These are phyloP conservation scores for Plectranthus barbatus DNA, from an alignment of 257 asterid genomes.

Conservation along the genomic window DNA sequence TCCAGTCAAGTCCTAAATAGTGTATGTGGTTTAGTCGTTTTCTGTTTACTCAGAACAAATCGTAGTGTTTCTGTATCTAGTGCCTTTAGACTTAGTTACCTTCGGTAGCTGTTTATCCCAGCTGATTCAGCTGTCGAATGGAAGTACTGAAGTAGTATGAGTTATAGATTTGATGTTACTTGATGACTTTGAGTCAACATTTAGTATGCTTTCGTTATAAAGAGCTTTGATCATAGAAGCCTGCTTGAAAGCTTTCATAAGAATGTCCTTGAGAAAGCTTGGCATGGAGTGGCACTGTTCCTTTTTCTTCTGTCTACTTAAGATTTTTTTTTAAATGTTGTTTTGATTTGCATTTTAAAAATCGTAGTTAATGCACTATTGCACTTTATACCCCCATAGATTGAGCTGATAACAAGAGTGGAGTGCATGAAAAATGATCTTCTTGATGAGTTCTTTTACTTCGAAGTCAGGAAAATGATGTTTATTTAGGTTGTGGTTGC, in stretches of 20 bases:
- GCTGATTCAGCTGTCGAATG: background rate
- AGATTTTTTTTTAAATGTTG: slow-evolving; percentile 2
- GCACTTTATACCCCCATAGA: background rate
- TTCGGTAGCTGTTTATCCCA: background rate
- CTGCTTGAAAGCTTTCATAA: background rate
- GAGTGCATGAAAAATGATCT: background rate
- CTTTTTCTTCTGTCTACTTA: background rate
- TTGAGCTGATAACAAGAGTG: background rate
- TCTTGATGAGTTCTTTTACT: background rate
- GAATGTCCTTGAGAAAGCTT: background rate
- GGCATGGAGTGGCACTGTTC: background rate
- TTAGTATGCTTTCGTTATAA: background rate
- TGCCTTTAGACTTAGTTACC: background rate
- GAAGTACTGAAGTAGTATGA: background rate
- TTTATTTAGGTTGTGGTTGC: background rate
- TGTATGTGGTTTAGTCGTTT: background rate
- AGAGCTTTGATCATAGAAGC: background rate
- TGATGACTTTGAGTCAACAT: background rate
- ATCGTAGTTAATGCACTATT: background rate
- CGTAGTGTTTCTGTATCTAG: background rate
- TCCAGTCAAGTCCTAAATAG: background rate
- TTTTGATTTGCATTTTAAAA: too few species aligned
- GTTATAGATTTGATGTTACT: background rate
- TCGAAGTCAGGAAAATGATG: background rate
- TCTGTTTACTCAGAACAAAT: background rate